Base-by-base conservation (phyloP, 75 land plant species). In the Cunninghamia lanceolata region DNA sequence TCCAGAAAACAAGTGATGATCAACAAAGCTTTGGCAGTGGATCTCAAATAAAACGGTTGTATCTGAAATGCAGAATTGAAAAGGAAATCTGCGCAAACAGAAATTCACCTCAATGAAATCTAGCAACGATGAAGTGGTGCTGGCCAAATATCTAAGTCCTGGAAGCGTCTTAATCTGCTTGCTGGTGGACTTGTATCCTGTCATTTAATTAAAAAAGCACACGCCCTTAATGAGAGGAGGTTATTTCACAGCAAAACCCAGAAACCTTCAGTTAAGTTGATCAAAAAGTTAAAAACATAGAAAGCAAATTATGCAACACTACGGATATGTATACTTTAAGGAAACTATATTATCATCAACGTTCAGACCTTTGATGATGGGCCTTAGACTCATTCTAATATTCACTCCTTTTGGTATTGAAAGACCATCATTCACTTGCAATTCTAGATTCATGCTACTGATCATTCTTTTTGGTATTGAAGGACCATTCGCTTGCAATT, bases 81-180 rank as follows among this genome's bases (percentile, higher is more conserved):
- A 56, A 56, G 59, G 25, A 56, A 56, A 56, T 19, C 59, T 17
- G 21, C 21, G 14, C 59, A 17, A 56, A 56, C 21, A 17, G 59
- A 56, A 56, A 19, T 63, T 63, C 68, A 63, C 28, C 68, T 63
- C 28, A 63, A 36, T 35, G n/a, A 76, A 76, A 35, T 82, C 53
- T 82, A 82, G 35, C 83, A 82, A 46, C 54, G 83, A 47, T 82
- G 83, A 8, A 82, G 83, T 2, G 83, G 83, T 46, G 83, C 83
- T 46, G 54, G 83, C 28, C 28, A 82, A 42, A 82, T 47, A 82
- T 82, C 53, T n/a, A 82, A 47, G 7, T 42, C 45, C 54, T 82
- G 19, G 17, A 46, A 82, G 36, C 32, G 32, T 82, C 83, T 45
- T 45, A 52, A 52, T 30, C 25, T 42, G 2, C n/a, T 82, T 82